These are phyloP conservation scores for Dictyostelium intermedium DNA, from an alignment of 78 protist species.

Conservation along the genomic window DNA sequence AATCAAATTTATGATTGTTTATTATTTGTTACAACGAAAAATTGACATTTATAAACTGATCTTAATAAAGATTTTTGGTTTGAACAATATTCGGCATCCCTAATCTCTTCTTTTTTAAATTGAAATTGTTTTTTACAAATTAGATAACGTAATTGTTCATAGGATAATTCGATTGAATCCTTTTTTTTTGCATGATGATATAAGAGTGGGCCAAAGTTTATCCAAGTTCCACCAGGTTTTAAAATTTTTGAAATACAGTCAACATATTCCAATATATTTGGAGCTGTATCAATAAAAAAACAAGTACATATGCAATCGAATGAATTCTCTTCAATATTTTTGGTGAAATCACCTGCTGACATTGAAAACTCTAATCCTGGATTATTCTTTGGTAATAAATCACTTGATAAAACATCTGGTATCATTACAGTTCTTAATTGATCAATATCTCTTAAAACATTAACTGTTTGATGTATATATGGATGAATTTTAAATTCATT, in stretches of 20 bases:
- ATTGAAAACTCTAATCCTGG: slow-evolving; percentile 81
- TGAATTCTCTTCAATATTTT: slow-evolving; percentile 58
- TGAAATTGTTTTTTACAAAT: slow-evolving; percentile 45
- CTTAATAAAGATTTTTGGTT: slow-evolving; percentile 21
- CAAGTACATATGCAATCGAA: slow-evolving; percentile 92
- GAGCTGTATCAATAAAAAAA: slow-evolving; percentile 98
- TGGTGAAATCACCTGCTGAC: slow-evolving; percentile 94
- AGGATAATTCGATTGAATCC: slow-evolving; percentile 78
- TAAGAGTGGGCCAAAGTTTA: slow-evolving; percentile 73
- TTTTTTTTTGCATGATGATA: slow-evolving; percentile 80
- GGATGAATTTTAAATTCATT: slow-evolving; percentile 71
- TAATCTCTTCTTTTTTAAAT: slow-evolving; percentile 24
- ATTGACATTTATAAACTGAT: slow-evolving; percentile 64
- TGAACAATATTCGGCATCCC: slow-evolving; percentile 58
- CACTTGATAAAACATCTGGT: slow-evolving; percentile 74
- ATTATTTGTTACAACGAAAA: slow-evolving; percentile 30
- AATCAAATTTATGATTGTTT: neutral
- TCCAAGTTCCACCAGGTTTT: slow-evolving; percentile 84
- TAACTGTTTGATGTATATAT: slow-evolving; percentile 75
- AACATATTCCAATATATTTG: slow-evolving; percentile 91
- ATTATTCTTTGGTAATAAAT: slow-evolving; percentile 25
- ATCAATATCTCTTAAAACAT: slow-evolving; percentile 76
- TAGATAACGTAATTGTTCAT: slow-evolving; percentile 68
- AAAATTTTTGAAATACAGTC: slow-evolving; percentile 81
- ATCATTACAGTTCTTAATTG: slow-evolving; percentile 49